A percentile compares a stretch with the other conserved stretches of the same genome.
Conservation (phyloP, 768 basidiomycete species). For the Serendipita sp. region DNA sequence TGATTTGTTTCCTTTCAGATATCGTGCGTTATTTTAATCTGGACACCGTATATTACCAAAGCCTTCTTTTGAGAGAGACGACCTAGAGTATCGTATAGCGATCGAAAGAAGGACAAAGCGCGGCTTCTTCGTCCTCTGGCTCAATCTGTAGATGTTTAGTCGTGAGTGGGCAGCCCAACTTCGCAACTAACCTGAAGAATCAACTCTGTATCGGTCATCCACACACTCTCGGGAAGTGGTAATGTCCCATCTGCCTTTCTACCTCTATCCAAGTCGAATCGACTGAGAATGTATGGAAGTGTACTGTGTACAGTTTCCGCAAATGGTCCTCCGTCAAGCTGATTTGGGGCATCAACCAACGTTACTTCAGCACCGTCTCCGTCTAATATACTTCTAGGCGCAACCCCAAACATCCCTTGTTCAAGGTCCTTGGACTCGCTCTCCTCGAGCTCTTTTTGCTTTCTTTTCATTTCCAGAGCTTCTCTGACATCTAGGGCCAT, state of each 20-base stretch:
- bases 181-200: background rate
- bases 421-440: background rate
- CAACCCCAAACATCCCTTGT: constrained; percentile 1
- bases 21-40: background rate
- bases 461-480: constrained; percentile 1
- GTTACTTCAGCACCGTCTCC: background rate
- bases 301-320: background rate
- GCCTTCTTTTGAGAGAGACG: background rate
- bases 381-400: background rate
- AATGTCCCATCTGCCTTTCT: background rate
- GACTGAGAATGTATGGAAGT: constrained; percentile 1
- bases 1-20: background rate
- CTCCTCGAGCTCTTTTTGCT: constrained; percentile 1
- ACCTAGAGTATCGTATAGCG: background rate
- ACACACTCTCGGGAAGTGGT: background rate
- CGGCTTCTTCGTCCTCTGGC: background rate
- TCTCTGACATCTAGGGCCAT: background rate
- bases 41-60: background rate
- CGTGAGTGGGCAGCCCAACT: background rate
- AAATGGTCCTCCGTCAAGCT: background rate
- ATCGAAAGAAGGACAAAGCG: background rate
- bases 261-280: constrained; percentile 2
- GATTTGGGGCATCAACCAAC: background rate
- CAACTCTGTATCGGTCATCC: constrained; percentile 3
- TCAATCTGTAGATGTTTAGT: background rate